A percentile compares a stretch with the other conserved stretches of the same genome.
Evolutionary conservation across 2,329 filamentous ascomycete genomes (phyloP).

Genomic region (Hypoxylon sp.): DNA sequence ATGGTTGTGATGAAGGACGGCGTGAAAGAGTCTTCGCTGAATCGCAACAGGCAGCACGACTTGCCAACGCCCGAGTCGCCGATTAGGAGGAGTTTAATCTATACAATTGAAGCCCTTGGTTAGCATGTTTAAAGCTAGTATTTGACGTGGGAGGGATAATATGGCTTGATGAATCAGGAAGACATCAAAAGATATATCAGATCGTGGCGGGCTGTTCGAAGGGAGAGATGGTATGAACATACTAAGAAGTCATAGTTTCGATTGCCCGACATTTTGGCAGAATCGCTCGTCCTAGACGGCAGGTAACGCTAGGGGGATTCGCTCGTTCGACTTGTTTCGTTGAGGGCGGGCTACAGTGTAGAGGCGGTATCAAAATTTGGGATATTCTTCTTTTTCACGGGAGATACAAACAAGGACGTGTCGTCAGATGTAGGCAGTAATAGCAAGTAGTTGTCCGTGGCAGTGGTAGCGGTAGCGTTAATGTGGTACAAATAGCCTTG

Average conservation of each 20-base stretch:
- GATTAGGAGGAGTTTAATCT: conserved; percentile 98
- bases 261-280: conserved; percentile 87
- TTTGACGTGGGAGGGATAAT: conserved; percentile 6
- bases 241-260: conserved; percentile 99
- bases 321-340: conserved; percentile 30
- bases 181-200: conserved; percentile 28
- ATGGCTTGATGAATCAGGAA: conserved; percentile 42
- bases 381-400: conserved; percentile 16
- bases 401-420: conserved; percentile 40
- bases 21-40: conserved; percentile 98
- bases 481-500: conserved; percentile 42
- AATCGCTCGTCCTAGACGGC: conserved; percentile 47
- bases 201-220: conserved; percentile 24
- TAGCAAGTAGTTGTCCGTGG: conserved; percentile 23
- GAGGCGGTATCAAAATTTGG: conserved; percentile 18
- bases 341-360: conserved; percentile 7
- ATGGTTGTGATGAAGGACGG: conserved; percentile 99
- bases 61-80: conserved; percentile 97
- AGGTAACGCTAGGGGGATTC: conserved; percentile 17
- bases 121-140: background rate
- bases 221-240: conserved; percentile 55
- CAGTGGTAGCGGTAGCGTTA: conserved; percentile 19
- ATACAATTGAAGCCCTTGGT: conserved; percentile 42
- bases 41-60: conserved; percentile 95
- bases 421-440: conserved; percentile 48